Base-by-base conservation (phyloP, 352 stramenopile genomes). In the Pythium myriotylum region DNA sequence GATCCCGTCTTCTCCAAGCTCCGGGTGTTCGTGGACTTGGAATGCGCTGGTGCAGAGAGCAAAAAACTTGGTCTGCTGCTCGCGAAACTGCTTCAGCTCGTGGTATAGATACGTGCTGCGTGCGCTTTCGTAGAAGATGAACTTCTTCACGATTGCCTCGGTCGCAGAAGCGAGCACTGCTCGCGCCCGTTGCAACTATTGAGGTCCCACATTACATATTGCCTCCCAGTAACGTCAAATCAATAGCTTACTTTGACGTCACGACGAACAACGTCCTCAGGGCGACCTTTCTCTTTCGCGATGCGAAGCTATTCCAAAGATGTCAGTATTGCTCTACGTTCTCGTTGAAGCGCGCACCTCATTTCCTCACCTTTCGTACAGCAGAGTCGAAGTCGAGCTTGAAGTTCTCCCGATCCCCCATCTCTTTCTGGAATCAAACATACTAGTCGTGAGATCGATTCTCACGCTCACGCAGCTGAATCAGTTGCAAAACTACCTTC, bases 371-470 rank as follows among this genome's bases (percentile, higher is more conserved):
- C 43, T 77, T 77, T 12, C 69, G 65, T 9, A 72, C 63, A 16
- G 69, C 69, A 6, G 69, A 77, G 42, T 77, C 69, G 43, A 73
- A 77, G 32, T 77, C 69, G 12, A 77, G 65, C 46, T 73, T 77
- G 9, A 73, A 55, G 39, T 73, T 73, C 61, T 77, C 65, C 1
- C 65, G 69, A 19, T 70, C 53, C 9, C 73, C 65, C 59, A 77
- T 67, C 53, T 77, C 69, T 68, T 73, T 73, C 69, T 75, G 46
- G 19, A 29, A 8, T 20, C 14, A 2, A 46, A 8, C 19, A 29
- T 4, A 26, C 27, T 16, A 4, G n/a, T 56, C 35, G 19, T 56
- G 6, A 19, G 23, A 51, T n/a, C 26, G 20, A 29, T 10, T 27
- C 2, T 32, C 26, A 27, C n/a, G 7, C 32, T 9, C 22, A 45